These are phyloP conservation scores for Orbilia quercus DNA, from an alignment of 2,329 filamentous ascomycete genomes.

Conservation along the genomic window DNA sequence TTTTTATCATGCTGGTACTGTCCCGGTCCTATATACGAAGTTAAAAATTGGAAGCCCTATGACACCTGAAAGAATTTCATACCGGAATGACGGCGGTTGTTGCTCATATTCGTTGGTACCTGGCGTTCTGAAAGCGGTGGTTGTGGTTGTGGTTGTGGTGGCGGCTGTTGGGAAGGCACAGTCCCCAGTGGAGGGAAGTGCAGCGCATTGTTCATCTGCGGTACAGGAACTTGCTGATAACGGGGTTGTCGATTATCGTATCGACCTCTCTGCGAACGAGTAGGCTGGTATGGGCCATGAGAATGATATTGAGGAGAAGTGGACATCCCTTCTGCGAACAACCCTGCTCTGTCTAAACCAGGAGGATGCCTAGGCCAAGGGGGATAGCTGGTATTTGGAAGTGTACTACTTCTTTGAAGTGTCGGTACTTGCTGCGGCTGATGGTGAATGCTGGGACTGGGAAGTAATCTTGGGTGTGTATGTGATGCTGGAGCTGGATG, in stretches of 20 bases:
- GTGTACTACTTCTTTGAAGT: conserved; percentile 44
- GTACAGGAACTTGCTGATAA: conserved; percentile 26
- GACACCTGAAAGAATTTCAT: not conserved
- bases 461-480: conserved; percentile 20
- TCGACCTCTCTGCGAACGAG: conserved; percentile 39
- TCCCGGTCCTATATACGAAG: conserved; percentile 11
- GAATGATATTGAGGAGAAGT: conserved; percentile 7
- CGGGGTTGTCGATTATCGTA: conserved; percentile 23
- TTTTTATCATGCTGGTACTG: conserved; percentile 33
- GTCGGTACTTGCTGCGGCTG: conserved; percentile 29
- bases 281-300: conserved; percentile 15
- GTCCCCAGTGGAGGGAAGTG: conserved; percentile 53
- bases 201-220: conserved; percentile 51
- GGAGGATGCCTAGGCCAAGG: conserved; percentile 19
- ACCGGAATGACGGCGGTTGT: conserved; percentile 43
- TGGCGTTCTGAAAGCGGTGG: conserved; percentile 34
- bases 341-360: conserved; percentile 32
- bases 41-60: not conserved
- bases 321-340: conserved; percentile 18
- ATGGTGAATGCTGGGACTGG: conserved; percentile 46
- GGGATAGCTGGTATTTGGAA: conserved; percentile 17
- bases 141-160: conserved; percentile 7
- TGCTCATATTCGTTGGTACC: conserved; percentile 20
- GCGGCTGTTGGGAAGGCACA: conserved; percentile 28
- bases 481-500: conserved; percentile 23